phyloP scores from a whole-genome alignment of 2,329 filamentous ascomycete species.

The Cladosporium halotolerans region DNA sequence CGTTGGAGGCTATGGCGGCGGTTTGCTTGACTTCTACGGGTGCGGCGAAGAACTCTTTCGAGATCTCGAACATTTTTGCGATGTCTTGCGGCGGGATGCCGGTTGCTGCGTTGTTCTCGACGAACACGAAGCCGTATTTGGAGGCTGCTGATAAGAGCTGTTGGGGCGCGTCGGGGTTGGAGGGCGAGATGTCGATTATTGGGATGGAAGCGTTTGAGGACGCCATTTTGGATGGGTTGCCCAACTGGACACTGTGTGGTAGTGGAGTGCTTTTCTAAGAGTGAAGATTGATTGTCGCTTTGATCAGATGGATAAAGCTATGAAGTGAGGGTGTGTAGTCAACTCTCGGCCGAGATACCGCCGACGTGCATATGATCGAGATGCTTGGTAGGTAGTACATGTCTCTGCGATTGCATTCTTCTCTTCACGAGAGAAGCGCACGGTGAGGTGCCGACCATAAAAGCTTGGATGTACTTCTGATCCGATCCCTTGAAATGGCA shows the following conservation, averaged over 20 bases:
- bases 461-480: too few species aligned
- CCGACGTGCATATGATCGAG: too few species aligned
- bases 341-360: too few species aligned
- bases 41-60: constrained; percentile 64
- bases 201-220: constrained; percentile 51
- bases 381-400: too few species aligned
- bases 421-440: too few species aligned
- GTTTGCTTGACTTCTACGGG: constrained; percentile 64
- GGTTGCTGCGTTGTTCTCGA: constrained; percentile 54
- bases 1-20: constrained; percentile 64
- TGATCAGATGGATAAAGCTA: neutral
- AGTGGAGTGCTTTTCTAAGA: neutral
- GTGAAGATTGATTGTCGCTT: neutral
- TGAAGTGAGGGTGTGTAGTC: neutral
- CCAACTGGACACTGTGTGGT: neutral
- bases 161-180: constrained; percentile 54
- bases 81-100: constrained; percentile 60
- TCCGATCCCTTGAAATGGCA: too few species aligned
- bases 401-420: too few species aligned
- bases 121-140: constrained; percentile 82
- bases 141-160: constrained; percentile 71
- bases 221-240: neutral
- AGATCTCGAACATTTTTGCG: constrained; percentile 66
- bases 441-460: too few species aligned
- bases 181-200: constrained; percentile 70